phyloP scores from a whole-genome alignment of 768 basidiomycete genomes.

The Hydnomerulius pinastri region DNA sequence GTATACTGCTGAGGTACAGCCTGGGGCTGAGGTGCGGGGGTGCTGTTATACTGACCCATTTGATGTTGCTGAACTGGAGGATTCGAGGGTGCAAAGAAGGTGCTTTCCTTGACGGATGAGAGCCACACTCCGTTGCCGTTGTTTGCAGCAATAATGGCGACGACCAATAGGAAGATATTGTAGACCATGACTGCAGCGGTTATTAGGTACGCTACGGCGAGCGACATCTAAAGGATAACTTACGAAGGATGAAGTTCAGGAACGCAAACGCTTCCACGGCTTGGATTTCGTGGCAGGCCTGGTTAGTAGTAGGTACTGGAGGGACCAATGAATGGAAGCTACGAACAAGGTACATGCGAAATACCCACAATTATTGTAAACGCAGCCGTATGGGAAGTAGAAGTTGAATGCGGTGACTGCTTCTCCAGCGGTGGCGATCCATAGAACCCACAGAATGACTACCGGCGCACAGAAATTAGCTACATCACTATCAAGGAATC shows the following conservation, averaged over 20 bases:
- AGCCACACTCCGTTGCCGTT: slow-evolving; percentile 36
- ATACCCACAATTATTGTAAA: slow-evolving; percentile 7
- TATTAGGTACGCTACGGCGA: neutral
- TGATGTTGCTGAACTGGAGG: slow-evolving; percentile 11
- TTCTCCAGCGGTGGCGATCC: slow-evolving; percentile 39
- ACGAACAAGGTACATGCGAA: neutral
- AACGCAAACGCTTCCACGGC: slow-evolving; percentile 38
- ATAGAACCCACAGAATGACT: slow-evolving; percentile 40
- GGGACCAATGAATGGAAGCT: neutral
- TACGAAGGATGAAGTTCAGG: slow-evolving; percentile 37
- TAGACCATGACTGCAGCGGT: slow-evolving; percentile 35
- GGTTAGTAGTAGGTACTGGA: slow-evolving; percentile 10
- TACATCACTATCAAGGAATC: neutral
- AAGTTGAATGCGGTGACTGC: slow-evolving; percentile 11
- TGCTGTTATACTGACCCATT: slow-evolving; percentile 16
- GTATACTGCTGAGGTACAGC: slow-evolving; percentile 2
- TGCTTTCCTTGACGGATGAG: slow-evolving; percentile 32
- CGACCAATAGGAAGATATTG: slow-evolving; percentile 20
- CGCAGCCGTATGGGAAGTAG: slow-evolving; percentile 14
- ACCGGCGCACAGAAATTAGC: neutral
- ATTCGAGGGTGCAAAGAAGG: slow-evolving; percentile 16
- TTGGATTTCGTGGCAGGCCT: slow-evolving; percentile 31
- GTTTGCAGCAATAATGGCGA: slow-evolving; percentile 26
- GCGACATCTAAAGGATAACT: slow-evolving; percentile 4
- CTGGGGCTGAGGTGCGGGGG: slow-evolving; percentile 5